phyloP scores from a whole-genome alignment of 108 stramenopile species.

The Pseudonitzschia multiseries region DNA sequence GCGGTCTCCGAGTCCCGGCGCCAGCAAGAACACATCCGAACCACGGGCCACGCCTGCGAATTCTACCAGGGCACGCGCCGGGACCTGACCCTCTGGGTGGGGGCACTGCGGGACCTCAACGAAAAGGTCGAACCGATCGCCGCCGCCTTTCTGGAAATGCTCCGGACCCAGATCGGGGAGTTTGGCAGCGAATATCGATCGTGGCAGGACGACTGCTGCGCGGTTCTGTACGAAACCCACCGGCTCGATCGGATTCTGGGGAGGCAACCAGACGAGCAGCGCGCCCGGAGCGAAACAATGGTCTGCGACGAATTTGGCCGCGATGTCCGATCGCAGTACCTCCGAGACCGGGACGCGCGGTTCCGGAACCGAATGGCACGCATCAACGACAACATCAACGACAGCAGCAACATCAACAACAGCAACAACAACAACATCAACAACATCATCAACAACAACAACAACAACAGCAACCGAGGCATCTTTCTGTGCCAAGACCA shows the following conservation, averaged over 20 bases:
- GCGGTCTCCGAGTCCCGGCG: slow-evolving; percentile 18
- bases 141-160: slow-evolving; percentile 43
- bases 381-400: neutral
- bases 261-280: slow-evolving; percentile 29
- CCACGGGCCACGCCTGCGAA: slow-evolving; percentile 62
- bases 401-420: neutral
- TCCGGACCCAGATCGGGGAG: slow-evolving; percentile 25
- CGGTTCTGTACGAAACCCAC: slow-evolving; percentile 41
- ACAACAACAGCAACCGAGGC: slow-evolving; percentile 23
- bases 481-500: slow-evolving; percentile 31
- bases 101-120: slow-evolving; percentile 67
- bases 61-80: slow-evolving; percentile 66
- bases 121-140: slow-evolving; percentile 47
- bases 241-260: slow-evolving; percentile 46
- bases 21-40: slow-evolving; percentile 24
- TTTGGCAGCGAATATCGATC: slow-evolving; percentile 34
- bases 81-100: slow-evolving; percentile 66
- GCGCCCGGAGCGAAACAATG: neutral
- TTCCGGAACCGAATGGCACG: slow-evolving; percentile 30
- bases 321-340: slow-evolving; percentile 60
- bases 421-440: neutral
- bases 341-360: slow-evolving; percentile 55
- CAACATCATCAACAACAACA: neutral
- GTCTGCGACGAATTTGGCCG: slow-evolving; percentile 85
- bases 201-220: slow-evolving; percentile 62